Evolutionary conservation across 2,329 filamentous ascomycete species (phyloP).

Genomic region (Botrytis deweyae): DNA sequence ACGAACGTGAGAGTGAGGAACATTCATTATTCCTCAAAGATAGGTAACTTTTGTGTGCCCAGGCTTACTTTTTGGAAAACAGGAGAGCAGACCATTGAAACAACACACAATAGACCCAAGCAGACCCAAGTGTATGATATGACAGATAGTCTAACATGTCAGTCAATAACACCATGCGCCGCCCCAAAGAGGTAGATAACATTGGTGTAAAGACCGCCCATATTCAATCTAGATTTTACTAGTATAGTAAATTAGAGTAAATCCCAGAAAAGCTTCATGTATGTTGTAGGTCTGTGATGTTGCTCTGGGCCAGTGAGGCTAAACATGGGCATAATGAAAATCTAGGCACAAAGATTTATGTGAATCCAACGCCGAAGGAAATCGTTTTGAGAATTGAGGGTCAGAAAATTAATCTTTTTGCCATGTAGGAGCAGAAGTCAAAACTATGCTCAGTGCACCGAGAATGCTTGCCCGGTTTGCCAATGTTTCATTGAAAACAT

Average conservation of each 20-base stretch:
- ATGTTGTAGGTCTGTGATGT: constrained; percentile 2
- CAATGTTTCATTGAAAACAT: constrained; percentile 14
- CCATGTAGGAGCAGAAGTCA: constrained; percentile 15
- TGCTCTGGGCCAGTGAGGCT: constrained; percentile 26
- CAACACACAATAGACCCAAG: neutral
- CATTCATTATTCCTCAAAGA: constrained; percentile 5
- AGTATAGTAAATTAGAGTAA: constrained; percentile 16
- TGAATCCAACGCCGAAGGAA: constrained; percentile 34
- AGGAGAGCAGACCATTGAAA: constrained; percentile 6
- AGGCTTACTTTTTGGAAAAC: constrained; percentile 1
- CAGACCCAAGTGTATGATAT: constrained; percentile 14
- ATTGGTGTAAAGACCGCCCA: constrained; percentile 33
- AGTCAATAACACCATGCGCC: constrained; percentile 15
- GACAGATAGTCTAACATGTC: constrained; percentile 15
- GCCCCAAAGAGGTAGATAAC: constrained; percentile 8
- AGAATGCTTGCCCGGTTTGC: constrained; percentile 22
- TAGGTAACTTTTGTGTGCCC: constrained; percentile 22
- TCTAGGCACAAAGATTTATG: constrained; percentile 35
- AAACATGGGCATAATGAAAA: constrained; percentile 30
- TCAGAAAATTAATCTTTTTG: constrained; percentile 12
- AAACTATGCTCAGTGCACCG: constrained; percentile 22
- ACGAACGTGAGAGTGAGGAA: neutral
- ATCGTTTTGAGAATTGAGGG: constrained; percentile 20
- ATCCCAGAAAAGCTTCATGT: constrained; percentile 13
- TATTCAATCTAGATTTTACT: constrained; percentile 34